Conservation (phyloP, 139 green algal species). For the Coelastrella sp. region DNA sequence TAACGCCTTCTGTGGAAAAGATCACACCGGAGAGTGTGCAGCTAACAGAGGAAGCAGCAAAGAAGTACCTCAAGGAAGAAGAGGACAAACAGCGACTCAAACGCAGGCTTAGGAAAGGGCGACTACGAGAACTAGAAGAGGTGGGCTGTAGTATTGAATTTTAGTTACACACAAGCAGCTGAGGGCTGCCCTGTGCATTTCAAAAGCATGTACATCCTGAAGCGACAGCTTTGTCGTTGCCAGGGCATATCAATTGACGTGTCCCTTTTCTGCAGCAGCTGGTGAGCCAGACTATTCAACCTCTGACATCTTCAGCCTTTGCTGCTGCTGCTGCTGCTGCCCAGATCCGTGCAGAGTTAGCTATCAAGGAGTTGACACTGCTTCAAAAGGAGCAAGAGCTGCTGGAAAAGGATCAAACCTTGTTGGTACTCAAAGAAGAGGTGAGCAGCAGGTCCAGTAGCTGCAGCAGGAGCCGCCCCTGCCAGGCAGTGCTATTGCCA, state of each 20-base stretch:
- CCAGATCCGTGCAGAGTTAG: conserved; percentile 81
- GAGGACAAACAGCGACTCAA: conserved; percentile 65
- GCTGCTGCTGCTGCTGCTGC: conserved; percentile 34
- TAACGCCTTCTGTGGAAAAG: neutral
- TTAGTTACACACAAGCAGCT: too few relatives aligned
- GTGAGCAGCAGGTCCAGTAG: conserved; percentile 51
- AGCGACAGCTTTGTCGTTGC: too few relatives aligned
- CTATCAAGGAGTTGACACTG: conserved; percentile 85
- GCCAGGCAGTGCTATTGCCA: too few relatives aligned
- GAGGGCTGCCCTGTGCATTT: too few relatives aligned
- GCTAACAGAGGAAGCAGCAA: conserved; percentile 60
- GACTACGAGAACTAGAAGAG: conserved; percentile 82
- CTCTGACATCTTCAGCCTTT: too few relatives aligned
- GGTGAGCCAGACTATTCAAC: too few relatives aligned
- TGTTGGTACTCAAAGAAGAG: conserved; percentile 83
- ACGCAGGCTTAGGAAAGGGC: conserved; percentile 61
- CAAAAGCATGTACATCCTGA: too few relatives aligned
- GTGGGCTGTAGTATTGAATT: conserved; percentile 17
- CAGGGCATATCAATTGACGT: too few relatives aligned
- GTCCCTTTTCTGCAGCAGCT: too few relatives aligned
- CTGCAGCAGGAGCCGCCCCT: too few relatives aligned
- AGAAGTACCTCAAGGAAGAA: conserved; percentile 62
- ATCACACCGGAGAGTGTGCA: conserved; percentile 1
- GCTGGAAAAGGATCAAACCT: conserved; percentile 83
- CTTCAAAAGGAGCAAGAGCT: conserved; percentile 86